phyloP scores from a whole-genome alignment of 2,329 filamentous ascomycete species.

The Pyrenochaeta sp. region DNA sequence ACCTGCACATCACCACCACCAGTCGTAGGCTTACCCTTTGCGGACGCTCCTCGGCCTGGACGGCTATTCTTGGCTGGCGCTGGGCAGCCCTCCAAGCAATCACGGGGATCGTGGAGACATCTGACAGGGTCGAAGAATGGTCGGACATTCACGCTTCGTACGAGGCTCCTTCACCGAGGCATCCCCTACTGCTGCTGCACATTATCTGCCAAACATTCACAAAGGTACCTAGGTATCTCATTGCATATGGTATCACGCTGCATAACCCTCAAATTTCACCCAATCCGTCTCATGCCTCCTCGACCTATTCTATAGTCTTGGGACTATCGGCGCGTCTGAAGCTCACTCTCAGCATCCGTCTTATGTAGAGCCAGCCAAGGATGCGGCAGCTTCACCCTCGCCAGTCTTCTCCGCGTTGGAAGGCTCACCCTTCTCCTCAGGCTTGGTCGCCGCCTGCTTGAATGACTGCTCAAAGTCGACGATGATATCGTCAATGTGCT shows the following conservation, averaged over 20 bases:
- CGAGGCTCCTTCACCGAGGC: background rate
- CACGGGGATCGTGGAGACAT: no score
- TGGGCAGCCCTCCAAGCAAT: no score
- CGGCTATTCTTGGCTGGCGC: background rate
- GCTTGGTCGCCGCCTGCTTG: slow-evolving; percentile 61
- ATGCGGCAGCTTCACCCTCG: slow-evolving; percentile 30
- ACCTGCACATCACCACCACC: background rate
- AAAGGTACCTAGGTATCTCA: no score
- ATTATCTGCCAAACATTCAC: background rate
- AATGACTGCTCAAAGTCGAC: slow-evolving; percentile 94
- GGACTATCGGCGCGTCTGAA: slow-evolving; percentile 3
- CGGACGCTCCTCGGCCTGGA: slow-evolving; percentile 10
- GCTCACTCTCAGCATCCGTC: slow-evolving; percentile 2
- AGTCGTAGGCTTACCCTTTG: slow-evolving; percentile 1
- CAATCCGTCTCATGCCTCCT: no score
- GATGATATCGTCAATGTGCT: slow-evolving; percentile 98
- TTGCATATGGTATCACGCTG: background rate
- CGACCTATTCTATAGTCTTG: no score
- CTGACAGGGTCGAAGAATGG: no score
- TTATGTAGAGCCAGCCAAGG: slow-evolving; percentile 41
- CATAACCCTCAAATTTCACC: background rate
- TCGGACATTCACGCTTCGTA: slow-evolving; percentile 1
- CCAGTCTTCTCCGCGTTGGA: slow-evolving; percentile 43
- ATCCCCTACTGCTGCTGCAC: background rate
- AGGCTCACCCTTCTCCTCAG: slow-evolving; percentile 42